A percentile compares a stretch with the other conserved stretches of the same genome.
phyloP scores from a whole-genome alignment of 2,329 filamentous ascomycete species.

The Talaromyces piceae region DNA sequence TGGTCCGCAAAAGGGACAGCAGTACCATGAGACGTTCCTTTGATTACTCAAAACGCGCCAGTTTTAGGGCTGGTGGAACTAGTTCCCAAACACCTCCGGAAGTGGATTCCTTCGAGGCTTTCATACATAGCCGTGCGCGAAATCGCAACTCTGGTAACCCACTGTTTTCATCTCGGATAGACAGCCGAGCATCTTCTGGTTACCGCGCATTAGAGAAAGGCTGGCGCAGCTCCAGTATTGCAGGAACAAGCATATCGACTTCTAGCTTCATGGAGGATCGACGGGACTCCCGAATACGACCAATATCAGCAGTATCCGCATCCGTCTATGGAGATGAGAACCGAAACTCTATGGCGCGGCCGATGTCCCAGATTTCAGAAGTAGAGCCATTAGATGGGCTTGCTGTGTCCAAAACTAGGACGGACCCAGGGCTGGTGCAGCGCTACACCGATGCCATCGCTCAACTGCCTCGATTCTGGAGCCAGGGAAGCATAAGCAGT shows the following conservation, averaged over 20 bases:
- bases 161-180: constrained; percentile 29
- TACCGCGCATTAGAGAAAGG: constrained; percentile 27
- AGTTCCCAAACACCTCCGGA: constrained; percentile 26
- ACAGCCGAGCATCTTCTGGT: constrained; percentile 26
- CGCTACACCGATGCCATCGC: constrained; percentile 31
- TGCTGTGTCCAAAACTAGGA: constrained; percentile 16
- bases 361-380: constrained; percentile 20
- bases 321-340: constrained; percentile 30
- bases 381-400: constrained; percentile 14
- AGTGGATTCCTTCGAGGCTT: constrained; percentile 31
- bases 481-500: constrained; percentile 26
- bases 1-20: constrained; percentile 20
- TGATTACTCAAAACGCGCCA: constrained; percentile 22
- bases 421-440: constrained; percentile 30
- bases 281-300: constrained; percentile 26
- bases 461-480: constrained; percentile 31
- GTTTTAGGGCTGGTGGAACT: constrained; percentile 24
- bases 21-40: constrained; percentile 16
- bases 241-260: constrained; percentile 26
- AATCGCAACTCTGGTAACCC: constrained; percentile 32
- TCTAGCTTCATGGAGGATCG: constrained; percentile 25
- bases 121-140: constrained; percentile 32
- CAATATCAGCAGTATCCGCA: constrained; percentile 27
- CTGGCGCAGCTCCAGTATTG: constrained; percentile 28
- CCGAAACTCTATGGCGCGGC: constrained; percentile 23